Conservation (phyloP, 108 stramenopile genomes). For the Mediolabrus comicus region DNA sequence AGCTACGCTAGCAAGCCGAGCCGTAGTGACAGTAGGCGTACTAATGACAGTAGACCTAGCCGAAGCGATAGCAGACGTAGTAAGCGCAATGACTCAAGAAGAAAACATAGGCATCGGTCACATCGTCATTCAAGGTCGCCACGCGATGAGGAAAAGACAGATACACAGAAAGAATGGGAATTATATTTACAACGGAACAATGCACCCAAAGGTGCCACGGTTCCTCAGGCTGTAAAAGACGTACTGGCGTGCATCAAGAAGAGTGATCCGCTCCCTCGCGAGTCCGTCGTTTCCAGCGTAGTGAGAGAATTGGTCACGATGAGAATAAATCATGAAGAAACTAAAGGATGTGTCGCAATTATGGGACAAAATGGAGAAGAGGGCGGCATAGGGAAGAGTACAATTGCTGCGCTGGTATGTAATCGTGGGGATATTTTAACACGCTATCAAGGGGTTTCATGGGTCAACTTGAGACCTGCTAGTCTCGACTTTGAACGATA, state of each 20-base stretch:
- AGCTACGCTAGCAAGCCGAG: not conserved
- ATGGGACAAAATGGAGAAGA: not conserved
- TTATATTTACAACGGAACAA: not conserved
- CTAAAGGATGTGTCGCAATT: not conserved
- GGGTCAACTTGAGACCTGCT: slow-evolving; percentile 54
- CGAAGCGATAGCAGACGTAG: not conserved
- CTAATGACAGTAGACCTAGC: not conserved
- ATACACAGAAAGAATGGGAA: not conserved
- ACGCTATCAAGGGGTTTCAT: slow-evolving; percentile 65
- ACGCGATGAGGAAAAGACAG: not conserved
- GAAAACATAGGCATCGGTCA: not conserved
- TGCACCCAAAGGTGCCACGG: not conserved
- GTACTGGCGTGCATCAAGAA: not conserved
- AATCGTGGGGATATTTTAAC: slow-evolving; percentile 57
- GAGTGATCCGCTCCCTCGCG: slow-evolving; percentile 20
- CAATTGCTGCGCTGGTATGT: slow-evolving; percentile 73
- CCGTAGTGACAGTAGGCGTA: not conserved
- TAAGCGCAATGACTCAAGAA: not conserved
- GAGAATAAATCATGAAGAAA: not conserved
- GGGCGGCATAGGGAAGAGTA: slow-evolving; percentile 57
- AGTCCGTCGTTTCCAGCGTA: slow-evolving; percentile 11
- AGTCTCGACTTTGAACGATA: slow-evolving; percentile 47
- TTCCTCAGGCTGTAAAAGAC: not conserved
- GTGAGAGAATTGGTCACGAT: slow-evolving; percentile 4
- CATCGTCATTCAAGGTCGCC: not conserved